These are phyloP conservation scores for Carex cristatella DNA, from an alignment of 176 grass and related monocot genomes.

Conservation along the genomic window DNA sequence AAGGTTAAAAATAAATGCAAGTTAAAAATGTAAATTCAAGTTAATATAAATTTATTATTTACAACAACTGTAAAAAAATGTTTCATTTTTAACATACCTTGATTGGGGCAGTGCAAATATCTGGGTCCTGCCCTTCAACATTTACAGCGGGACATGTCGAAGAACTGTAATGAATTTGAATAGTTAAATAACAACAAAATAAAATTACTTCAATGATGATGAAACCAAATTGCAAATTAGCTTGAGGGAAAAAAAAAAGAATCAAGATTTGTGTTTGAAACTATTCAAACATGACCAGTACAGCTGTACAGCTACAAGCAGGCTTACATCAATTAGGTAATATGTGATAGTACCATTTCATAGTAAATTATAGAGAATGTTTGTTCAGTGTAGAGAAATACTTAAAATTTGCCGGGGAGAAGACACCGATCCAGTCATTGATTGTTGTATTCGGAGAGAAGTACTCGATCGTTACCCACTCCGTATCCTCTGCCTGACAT, in stretches of 20 bases:
- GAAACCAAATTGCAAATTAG: background rate
- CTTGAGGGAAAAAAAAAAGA: background rate
- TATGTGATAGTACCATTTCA: background rate
- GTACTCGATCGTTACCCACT: slow-evolving; percentile 54
- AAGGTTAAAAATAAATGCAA: background rate
- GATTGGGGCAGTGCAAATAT: slow-evolving; percentile 72
- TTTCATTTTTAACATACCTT: slow-evolving; percentile 38
- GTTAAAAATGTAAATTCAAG: background rate
- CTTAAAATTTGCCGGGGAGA: slow-evolving; percentile 88
- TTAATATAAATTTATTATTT: background rate
- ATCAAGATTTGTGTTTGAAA: background rate
- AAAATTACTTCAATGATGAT: background rate
- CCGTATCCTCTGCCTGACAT: slow-evolving; percentile 61
- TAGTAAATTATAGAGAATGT: background rate
- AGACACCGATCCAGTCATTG: slow-evolving; percentile 77
- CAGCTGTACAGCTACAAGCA: background rate
- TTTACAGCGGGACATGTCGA: slow-evolving; percentile 50
- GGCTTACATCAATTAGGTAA: background rate
- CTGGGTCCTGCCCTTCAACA: slow-evolving; percentile 34
- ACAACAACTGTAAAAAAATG: background rate
- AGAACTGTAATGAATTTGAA: slow-evolving; percentile 26
- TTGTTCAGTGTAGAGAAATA: slow-evolving; percentile 12
- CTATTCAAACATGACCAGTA: background rate
- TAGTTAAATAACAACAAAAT: background rate
- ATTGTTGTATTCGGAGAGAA: slow-evolving; percentile 25